Evolutionary conservation across 1,284 basidiomycete species (phyloP).

Genomic region (Coniferiporia sulphurascens): DNA sequence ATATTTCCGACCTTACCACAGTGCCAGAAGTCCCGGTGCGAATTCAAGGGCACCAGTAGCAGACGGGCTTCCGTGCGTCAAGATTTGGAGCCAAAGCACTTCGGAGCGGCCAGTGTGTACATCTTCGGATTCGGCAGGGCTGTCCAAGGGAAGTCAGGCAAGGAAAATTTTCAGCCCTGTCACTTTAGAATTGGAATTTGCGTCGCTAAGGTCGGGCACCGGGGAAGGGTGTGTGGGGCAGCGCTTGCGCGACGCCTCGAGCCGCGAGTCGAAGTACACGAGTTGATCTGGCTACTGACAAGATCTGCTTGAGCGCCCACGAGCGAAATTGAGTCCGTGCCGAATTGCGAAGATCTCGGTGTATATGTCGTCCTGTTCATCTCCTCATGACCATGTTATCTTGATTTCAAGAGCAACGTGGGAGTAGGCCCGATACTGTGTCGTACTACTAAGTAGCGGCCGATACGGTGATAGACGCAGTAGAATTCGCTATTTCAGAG

Average conservation of each 20-base stretch:
- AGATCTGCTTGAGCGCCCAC: not conserved
- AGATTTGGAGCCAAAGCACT: not conserved
- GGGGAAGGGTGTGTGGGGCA: too few species aligned
- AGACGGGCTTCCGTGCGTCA: not conserved
- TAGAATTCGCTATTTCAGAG: too few species aligned
- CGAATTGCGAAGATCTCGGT: not conserved
- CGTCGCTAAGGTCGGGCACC: too few species aligned
- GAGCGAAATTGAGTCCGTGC: not conserved
- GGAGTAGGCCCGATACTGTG: not conserved
- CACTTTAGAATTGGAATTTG: not conserved
- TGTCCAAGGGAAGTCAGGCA: not conserved
- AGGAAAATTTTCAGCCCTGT: not conserved
- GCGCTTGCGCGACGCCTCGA: not conserved
- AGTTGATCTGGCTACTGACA: not conserved
- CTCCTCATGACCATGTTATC: not conserved
- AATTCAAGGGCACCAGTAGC: not conserved
- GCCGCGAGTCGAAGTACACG: not conserved
- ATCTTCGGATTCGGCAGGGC: not conserved
- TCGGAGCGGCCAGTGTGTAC: not conserved
- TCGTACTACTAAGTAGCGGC: not conserved
- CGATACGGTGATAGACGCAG: too few species aligned
- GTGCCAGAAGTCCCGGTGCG: not conserved
- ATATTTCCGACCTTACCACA: not conserved
- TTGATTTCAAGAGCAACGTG: not conserved
- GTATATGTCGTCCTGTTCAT: not conserved